Conservation (phyloP, 331 rosid species). For the Saraca asoca region DNA sequence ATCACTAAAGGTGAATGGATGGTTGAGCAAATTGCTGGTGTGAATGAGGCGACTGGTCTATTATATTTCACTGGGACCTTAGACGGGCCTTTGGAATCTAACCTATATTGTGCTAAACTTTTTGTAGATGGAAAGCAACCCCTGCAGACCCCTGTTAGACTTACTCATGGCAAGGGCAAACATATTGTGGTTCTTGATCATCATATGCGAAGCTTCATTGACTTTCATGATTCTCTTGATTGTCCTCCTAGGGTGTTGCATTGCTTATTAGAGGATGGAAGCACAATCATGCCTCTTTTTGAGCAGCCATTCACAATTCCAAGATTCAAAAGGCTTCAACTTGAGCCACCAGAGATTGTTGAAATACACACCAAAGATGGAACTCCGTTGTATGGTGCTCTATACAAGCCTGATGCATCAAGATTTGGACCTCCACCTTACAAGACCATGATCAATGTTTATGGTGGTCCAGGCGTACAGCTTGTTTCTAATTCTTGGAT, state of each 20-base stretch:
- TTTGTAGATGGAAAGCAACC: constrained; percentile 56
- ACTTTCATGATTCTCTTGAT: constrained; percentile 73
- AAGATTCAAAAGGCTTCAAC: constrained; percentile 68
- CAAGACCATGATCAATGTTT: constrained; percentile 82
- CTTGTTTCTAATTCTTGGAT: constrained; percentile 82
- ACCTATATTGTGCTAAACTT: constrained; percentile 73
- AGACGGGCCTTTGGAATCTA: constrained; percentile 82
- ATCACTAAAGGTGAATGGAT: constrained; percentile 95
- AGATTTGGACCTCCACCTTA: constrained; percentile 96
- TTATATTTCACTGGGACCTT: constrained; percentile 87
- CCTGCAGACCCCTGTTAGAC: constrained; percentile 65
- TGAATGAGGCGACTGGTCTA: constrained; percentile 79
- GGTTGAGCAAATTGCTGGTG: constrained; percentile 95
- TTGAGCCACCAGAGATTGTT: constrained; percentile 78
- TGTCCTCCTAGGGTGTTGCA: constrained; percentile 79
- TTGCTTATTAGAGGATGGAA: constrained; percentile 89
- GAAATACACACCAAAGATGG: constrained; percentile 65
- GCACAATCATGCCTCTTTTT: constrained; percentile 59
- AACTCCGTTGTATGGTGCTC: constrained; percentile 65
- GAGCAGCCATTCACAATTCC: constrained; percentile 65
- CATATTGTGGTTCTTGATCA: constrained; percentile 86
- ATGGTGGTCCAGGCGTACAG: constrained; percentile 96
- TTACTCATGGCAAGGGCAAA: constrained; percentile 79
- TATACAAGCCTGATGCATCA: constrained; percentile 75
- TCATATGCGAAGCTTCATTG: constrained; percentile 74